Evolutionary conservation across 2,329 filamentous ascomycete species (phyloP).

Genomic region (Gremmenia infestans): DNA sequence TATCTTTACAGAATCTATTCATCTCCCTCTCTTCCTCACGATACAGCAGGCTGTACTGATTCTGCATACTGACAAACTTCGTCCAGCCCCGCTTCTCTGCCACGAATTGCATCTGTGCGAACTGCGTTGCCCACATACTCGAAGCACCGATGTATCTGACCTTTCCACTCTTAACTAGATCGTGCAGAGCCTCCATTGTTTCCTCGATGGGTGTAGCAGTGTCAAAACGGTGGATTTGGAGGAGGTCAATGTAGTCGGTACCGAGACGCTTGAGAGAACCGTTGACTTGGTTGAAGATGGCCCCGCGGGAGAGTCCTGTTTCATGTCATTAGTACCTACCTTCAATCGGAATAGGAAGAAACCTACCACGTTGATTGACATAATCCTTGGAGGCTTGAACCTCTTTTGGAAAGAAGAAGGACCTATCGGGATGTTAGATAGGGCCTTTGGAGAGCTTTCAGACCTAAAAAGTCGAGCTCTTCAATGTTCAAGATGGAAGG

Average conservation of each 20-base stretch:
- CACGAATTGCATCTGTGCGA: constrained; percentile 44
- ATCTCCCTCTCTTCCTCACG: constrained; percentile 51
- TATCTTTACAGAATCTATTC: constrained; percentile 39
- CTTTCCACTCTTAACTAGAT: constrained; percentile 52
- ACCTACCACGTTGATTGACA: constrained; percentile 35
- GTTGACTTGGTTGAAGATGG: constrained; percentile 63
- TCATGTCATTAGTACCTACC: not conserved
- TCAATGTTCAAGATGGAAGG: no score
- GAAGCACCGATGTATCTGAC: constrained; percentile 51
- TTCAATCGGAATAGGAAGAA: constrained; percentile 13
- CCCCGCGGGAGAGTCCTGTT: constrained; percentile 53
- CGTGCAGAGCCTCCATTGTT: constrained; percentile 59
- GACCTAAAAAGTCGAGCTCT: no score
- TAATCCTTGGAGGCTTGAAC: constrained; percentile 44
- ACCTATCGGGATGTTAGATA: no score
- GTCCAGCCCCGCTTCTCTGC: constrained; percentile 51
- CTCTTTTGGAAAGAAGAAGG: constrained; percentile 33
- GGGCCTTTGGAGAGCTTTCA: no score
- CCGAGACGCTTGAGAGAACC: constrained; percentile 50
- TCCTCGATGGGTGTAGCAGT: constrained; percentile 46
- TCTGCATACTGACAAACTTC: constrained; percentile 55
- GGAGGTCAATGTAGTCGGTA: constrained; percentile 53
- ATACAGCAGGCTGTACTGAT: constrained; percentile 49
- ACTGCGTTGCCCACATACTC: constrained; percentile 45
- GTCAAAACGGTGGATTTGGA: constrained; percentile 58